A percentile compares a stretch with the other conserved stretches of the same genome.
These are phyloP conservation scores for Zygosaccharomyces pseudobailii DNA, from an alignment of 1,139 yeast species.

Conservation along the genomic window DNA sequence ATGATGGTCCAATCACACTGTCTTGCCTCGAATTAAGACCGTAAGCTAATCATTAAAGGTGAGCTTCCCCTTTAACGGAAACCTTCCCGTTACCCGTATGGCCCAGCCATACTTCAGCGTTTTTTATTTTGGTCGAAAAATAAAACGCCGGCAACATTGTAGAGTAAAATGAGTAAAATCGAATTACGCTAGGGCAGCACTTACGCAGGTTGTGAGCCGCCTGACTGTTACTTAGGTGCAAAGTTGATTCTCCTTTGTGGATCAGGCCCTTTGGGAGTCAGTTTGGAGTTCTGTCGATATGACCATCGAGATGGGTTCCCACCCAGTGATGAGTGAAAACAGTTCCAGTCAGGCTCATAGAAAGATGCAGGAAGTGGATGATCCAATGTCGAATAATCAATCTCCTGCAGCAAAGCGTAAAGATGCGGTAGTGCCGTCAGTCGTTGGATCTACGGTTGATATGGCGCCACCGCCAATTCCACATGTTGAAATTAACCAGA, in stretches of 20 bases:
- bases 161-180: background rate
- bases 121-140: background rate
- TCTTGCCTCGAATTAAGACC: background rate
- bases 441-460: background rate
- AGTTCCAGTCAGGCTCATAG: background rate
- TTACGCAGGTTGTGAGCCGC: background rate
- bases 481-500: conserved; percentile 35
- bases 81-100: background rate
- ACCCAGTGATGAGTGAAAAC: background rate
- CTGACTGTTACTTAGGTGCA: background rate
- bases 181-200: background rate
- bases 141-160: background rate
- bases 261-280: background rate
- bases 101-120: background rate
- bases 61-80: background rate
- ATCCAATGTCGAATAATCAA: background rate
- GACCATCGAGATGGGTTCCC: background rate
- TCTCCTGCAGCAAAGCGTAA: conserved; percentile 1
- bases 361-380: background rate
- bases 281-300: background rate
- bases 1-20: background rate
- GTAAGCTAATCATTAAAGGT: background rate
- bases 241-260: background rate
- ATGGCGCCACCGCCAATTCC: conserved; percentile 27
- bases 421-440: background rate